Percentiles rank a stretch among this genome's conserved stretches.
phyloP scores from a whole-genome alignment of 1,284 basidiomycete genomes.

The Apiotrichum sp. region DNA sequence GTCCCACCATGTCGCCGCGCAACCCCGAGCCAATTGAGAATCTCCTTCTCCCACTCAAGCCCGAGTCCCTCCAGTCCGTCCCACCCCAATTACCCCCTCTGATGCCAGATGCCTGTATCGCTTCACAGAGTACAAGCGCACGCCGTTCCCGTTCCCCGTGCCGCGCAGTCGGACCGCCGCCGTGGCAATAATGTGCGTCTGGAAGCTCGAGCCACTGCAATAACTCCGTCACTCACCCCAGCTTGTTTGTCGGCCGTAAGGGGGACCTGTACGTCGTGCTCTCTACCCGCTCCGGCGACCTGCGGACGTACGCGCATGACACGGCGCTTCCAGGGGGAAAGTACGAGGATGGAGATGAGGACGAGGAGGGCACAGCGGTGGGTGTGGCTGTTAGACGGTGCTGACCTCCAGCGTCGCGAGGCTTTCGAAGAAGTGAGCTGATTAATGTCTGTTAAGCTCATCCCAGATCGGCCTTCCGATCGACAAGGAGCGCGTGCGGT shows the following conservation, averaged over 20 bases:
- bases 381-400: constrained; percentile 21
- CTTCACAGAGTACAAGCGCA: constrained; percentile 28
- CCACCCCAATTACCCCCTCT: not conserved
- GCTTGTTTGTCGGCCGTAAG: constrained; percentile 66
- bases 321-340: constrained; percentile 78
- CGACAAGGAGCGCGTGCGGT: constrained; percentile 61
- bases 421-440: constrained; percentile 62
- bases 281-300: constrained; percentile 56
- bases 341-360: constrained; percentile 60
- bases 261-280: constrained; percentile 77
- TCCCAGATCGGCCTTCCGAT: constrained; percentile 68
- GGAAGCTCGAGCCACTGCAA: not conserved
- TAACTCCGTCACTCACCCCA: constrained; percentile 3
- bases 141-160: constrained; percentile 13
- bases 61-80: constrained; percentile 34
- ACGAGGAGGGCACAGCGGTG: constrained; percentile 72
- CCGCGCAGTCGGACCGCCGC: constrained; percentile 33
- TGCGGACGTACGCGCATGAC: constrained; percentile 72
- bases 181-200: constrained; percentile 36
- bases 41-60: constrained; percentile 36
- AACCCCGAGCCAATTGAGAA: constrained; percentile 31
- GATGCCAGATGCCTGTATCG: constrained; percentile 36
- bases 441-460: not conserved
- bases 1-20: constrained; percentile 12
- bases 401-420: constrained; percentile 57